Percentiles rank a stretch among this genome's conserved stretches.
phyloP scores from a whole-genome alignment of 148 eudicot genomes.

The Drosera capensis region DNA sequence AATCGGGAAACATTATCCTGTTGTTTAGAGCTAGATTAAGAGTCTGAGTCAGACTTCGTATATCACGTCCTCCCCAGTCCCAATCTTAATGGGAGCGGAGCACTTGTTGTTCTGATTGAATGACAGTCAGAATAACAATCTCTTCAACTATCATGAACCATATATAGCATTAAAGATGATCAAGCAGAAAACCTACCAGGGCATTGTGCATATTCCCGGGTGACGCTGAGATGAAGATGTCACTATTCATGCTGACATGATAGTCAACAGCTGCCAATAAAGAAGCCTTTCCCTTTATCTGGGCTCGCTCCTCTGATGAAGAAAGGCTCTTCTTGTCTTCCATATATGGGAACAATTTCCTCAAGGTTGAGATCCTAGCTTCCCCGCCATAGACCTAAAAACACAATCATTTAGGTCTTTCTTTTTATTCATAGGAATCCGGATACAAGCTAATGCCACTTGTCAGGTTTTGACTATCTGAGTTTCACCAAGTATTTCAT shows the following conservation, averaged over 20 bases:
- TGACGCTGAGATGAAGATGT: constrained; percentile 91
- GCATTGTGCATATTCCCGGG: constrained; percentile 99
- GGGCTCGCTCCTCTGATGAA: constrained; percentile 58
- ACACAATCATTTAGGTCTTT: neutral
- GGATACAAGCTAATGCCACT: too few relatives aligned
- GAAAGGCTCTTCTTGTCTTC: constrained; percentile 92
- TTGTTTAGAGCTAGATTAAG: too few relatives aligned
- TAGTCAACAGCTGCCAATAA: constrained; percentile 89
- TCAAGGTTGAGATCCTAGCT: constrained; percentile 58
- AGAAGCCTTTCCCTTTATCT: constrained; percentile 85
- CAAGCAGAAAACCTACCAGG: constrained; percentile 45
- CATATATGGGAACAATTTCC: constrained; percentile 67
- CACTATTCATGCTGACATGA: constrained; percentile 91
- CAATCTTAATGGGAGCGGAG: neutral
- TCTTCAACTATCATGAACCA: neutral
- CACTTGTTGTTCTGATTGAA: neutral
- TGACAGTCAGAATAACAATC: neutral
- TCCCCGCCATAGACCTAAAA: constrained; percentile 81
- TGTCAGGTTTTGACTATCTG: too few relatives aligned
- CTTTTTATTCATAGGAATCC: too few relatives aligned
- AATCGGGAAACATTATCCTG: too few relatives aligned
- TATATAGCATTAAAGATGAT: neutral
- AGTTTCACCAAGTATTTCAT: neutral
- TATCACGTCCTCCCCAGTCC: too few relatives aligned
- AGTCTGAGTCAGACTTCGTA: too few relatives aligned